A percentile compares a stretch with the other conserved stretches of the same genome.
These are phyloP conservation scores for Mrakia hoshinonis DNA, from an alignment of 768 basidiomycete species.

Conservation along the genomic window DNA sequence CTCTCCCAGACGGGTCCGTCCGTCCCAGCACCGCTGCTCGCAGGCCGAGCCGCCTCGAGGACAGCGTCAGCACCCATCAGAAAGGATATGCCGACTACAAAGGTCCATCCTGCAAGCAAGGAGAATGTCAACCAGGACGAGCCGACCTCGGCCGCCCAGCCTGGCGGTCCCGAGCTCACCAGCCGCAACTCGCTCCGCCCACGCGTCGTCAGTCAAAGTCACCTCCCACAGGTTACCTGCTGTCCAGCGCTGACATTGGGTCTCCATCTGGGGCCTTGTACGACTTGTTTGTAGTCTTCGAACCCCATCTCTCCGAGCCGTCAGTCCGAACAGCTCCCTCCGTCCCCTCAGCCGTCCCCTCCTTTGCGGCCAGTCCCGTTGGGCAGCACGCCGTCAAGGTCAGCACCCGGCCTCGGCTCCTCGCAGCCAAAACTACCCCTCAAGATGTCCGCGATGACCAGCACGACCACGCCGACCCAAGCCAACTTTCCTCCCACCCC, in stretches of 20 bases:
- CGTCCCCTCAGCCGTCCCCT: not conserved
- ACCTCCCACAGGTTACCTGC: not conserved
- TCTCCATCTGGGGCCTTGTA: not conserved
- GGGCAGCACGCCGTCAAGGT: not conserved
- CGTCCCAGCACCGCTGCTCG: not conserved
- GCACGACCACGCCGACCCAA: not conserved
- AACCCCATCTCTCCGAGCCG: conserved; percentile 1
- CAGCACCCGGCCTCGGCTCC: not conserved
- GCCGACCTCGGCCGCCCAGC: not conserved
- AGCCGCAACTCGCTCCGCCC: not conserved
- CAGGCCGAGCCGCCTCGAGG: not conserved
- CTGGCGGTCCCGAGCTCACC: not conserved
- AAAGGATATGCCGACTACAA: not conserved
- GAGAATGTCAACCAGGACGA: not conserved
- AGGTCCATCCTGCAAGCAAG: not conserved
- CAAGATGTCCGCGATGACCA: too few species aligned
- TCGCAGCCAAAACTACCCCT: not conserved
- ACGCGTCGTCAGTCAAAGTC: not conserved
- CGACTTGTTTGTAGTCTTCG: not conserved
- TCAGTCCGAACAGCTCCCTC: not conserved
- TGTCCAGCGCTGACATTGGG: not conserved
- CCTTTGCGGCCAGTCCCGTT: not conserved
- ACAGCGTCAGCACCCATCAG: not conserved
- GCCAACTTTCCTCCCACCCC: not conserved
- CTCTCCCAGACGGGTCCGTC: not conserved